Conservation (phyloP, 768 basidiomycete species). For the Podaxis sp. region DNA sequence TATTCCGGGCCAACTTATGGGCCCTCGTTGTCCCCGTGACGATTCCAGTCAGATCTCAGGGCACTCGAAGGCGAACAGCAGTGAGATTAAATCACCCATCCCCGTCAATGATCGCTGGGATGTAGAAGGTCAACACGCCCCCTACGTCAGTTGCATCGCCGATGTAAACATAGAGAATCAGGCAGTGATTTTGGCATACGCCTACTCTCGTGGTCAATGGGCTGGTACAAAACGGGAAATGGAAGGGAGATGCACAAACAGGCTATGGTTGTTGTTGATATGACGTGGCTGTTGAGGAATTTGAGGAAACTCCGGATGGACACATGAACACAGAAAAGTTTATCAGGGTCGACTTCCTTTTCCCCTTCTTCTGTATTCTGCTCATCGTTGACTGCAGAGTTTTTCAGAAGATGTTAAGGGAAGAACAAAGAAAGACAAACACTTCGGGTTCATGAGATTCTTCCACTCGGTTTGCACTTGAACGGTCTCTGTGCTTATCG, state of each 20-base stretch:
- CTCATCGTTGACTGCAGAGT: constrained; percentile 25
- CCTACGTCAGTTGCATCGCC: constrained; percentile 78
- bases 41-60: neutral
- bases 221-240: neutral
- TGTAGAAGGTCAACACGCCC: constrained; percentile 86
- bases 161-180: constrained; percentile 88
- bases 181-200: constrained; percentile 79
- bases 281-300: constrained; percentile 77
- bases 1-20: too few species aligned
- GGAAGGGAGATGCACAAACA: constrained; percentile 46
- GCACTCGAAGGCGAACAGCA: neutral
- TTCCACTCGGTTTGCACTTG: constrained; percentile 80
- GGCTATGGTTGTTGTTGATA: constrained; percentile 83
- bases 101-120: constrained; percentile 75
- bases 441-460: constrained; percentile 65
- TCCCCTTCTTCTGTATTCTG: constrained; percentile 31
- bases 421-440: constrained; percentile 25
- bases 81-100: constrained; percentile 8
- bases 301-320: constrained; percentile 77
- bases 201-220: constrained; percentile 40
- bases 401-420: neutral
- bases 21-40: too few species aligned
- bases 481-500: constrained; percentile 70
- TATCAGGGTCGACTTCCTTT: constrained; percentile 50
- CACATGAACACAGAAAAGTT: constrained; percentile 65